A percentile compares a stretch with the other conserved stretches of the same genome.
These are phyloP conservation scores for Leptodermis oblonga DNA, from an alignment of 257 asterid genomes.

Conservation along the genomic window DNA sequence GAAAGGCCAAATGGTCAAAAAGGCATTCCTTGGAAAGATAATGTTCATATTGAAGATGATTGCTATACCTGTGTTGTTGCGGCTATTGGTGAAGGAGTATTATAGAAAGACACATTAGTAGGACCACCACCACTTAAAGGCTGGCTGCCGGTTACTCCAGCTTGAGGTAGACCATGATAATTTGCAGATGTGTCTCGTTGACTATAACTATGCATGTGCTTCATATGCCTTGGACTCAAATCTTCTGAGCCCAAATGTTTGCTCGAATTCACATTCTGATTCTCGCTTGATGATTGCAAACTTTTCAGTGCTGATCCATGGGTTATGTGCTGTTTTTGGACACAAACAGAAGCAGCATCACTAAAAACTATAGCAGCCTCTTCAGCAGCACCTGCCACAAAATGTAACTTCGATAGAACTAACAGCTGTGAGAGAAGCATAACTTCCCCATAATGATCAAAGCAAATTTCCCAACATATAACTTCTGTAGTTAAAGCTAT, in stretches of 20 bases:
- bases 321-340: constrained; percentile 59
- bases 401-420: neutral
- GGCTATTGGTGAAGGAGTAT: constrained; percentile 89
- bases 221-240: constrained; percentile 64
- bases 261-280: constrained; percentile 39
- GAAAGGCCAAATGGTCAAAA: neutral
- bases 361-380: constrained; percentile 82
- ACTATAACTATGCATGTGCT: constrained; percentile 46
- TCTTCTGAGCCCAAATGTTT: constrained; percentile 52
- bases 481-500: neutral
- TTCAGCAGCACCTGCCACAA: constrained; percentile 76
- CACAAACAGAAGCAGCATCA: constrained; percentile 68
- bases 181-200: constrained; percentile 69
- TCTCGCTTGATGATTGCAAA: constrained; percentile 47
- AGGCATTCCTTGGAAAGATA: neutral
- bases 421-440: neutral
- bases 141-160: constrained; percentile 42
- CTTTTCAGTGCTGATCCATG: constrained; percentile 48
- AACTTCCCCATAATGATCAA: neutral
- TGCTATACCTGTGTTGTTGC: constrained; percentile 60
- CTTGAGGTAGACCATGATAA: constrained; percentile 41
- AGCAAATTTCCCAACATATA: neutral
- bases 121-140: constrained; percentile 49
- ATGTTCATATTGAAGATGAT: neutral
- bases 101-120: constrained; percentile 56